Base-by-base conservation (phyloP, 192 early-diverging fungal genomes). In the Pilaira anomala region DNA sequence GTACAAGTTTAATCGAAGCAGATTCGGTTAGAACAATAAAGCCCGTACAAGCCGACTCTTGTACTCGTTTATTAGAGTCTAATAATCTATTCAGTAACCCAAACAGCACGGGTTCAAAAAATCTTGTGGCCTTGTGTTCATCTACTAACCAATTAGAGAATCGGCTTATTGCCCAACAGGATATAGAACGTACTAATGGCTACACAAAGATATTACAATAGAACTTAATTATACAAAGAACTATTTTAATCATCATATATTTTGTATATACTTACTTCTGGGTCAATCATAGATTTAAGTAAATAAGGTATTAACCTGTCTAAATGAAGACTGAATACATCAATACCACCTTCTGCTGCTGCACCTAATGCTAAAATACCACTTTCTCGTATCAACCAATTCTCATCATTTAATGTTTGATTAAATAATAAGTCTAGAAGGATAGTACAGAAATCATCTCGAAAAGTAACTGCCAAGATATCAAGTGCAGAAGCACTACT, bases 291-390 rank as follows among this genome's bases (percentile, higher is more conserved):
- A 0, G 44, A 46, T 46, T 46, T 46, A 6, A 46, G 16, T 5
- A 46, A 46, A 14, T 46, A 46, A 46, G 44, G 44, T 18, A 46
- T 46, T 18, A 46, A 19, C 44, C 16, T 19, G 4, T 14, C 4
- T 19, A 46, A 4, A 16, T 46, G 44, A 2, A 16, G 4, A 46
- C 44, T 46, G 9, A 46, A 16, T 8, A 1, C 4, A 11, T 46
- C 9, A 18, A 19, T 46, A 18, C 44, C 44, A 77, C 83, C 96
- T 77, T 98, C 94, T 5, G 95, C 94, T 65, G 97, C 87, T n/a
- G 97, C 96, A 29, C 97, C 95, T 48, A 99, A 78, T 3, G 97
- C 97, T 58, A 99, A 81, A 41, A 99, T 94, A 28, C 93, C 97
- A 18, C 88, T 87, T 80, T 99, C 97, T 41, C 89, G 85, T 63